Base-by-base conservation (phyloP, 225 moss, liverwort and hornwort species). In the Anthoceros angustus region DNA sequence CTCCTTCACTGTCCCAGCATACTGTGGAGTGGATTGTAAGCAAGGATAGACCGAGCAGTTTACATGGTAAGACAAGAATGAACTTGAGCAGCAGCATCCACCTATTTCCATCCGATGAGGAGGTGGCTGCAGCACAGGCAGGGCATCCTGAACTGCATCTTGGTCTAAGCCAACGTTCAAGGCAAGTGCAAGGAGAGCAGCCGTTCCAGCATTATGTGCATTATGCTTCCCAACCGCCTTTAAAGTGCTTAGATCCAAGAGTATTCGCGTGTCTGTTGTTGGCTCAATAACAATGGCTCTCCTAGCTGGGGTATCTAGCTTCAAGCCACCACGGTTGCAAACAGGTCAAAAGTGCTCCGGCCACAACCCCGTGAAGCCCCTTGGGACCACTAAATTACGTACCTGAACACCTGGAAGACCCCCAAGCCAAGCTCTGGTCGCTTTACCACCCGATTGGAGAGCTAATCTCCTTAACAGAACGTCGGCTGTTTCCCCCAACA, bases 51-150 rank as follows among this genome's bases (percentile, higher is more conserved):
- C 14, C 16, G 16, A 55, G 14, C 55, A 55, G 23, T 6, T 16
- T 61, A 62, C 39, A 18, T 39, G 21, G 24, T 69, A 1, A 14
- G 2, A 63, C 49, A 42, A 15, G 39, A 10, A 20, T 12, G 38
- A 60, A 61, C 25, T 25, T 67, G 20, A 10, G 41, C 26, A 21
- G 46, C 12, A 67, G 9, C 65, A 43, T 67, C 16, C 76, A 91
- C 94, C 90, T 67, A 92, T 75, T 87, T 98, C 92, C 98, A 98
- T 89, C 67, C 98, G 87, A 82, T 98, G 89, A 70, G 98, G 79
- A 61, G 77, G 89, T 62, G 92, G 64, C 65, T 72, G 78, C 62
- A 98, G 81, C 46, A 72, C 68, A 46, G 92, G 87, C 75, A 98
- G 77, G 42, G 80, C 81, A 66, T 73, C 77, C 74, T 92, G 89